phyloP scores from a whole-genome alignment of 2,329 filamentous ascomycete species.

The Apiospora kogelbergensis region DNA sequence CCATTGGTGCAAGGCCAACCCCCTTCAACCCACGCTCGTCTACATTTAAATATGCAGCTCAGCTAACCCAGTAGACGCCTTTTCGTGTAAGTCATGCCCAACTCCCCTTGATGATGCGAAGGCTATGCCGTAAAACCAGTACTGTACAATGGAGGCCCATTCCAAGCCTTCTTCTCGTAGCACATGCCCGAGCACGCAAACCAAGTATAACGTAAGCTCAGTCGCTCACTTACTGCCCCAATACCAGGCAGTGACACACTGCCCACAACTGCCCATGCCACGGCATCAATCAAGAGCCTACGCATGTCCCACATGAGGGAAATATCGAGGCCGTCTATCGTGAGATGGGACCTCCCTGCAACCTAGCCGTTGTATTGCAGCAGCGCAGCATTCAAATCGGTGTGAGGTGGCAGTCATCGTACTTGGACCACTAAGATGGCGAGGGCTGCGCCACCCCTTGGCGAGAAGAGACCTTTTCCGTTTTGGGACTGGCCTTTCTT shows the following conservation, averaged over 20 bases:
- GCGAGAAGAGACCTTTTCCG: slow-evolving; percentile 5
- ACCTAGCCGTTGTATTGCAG: background rate
- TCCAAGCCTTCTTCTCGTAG: background rate
- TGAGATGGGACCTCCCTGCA: background rate
- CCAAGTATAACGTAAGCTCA: background rate
- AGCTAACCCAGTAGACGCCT: background rate
- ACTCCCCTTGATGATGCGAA: background rate
- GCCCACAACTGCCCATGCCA: background rate
- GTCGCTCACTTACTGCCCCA: too few relatives aligned
- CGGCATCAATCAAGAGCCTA: background rate
- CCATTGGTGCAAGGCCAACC: background rate
- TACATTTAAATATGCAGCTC: slow-evolving; percentile 2
- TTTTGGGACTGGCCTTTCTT: background rate
- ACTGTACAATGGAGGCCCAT: background rate
- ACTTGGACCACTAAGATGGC: slow-evolving; percentile 2
- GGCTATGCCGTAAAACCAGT: background rate
- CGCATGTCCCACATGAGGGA: background rate
- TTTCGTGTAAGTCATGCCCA: background rate
- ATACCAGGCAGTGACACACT: background rate
- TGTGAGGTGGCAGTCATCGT: slow-evolving; percentile 11
- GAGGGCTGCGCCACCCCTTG: slow-evolving; percentile 1
- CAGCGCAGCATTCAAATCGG: background rate
- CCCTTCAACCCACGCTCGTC: background rate
- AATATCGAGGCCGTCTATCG: background rate
- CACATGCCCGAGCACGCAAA: background rate